Conservation (phyloP, 768 basidiomycete genomes). For the Naganishia vishniacii region DNA sequence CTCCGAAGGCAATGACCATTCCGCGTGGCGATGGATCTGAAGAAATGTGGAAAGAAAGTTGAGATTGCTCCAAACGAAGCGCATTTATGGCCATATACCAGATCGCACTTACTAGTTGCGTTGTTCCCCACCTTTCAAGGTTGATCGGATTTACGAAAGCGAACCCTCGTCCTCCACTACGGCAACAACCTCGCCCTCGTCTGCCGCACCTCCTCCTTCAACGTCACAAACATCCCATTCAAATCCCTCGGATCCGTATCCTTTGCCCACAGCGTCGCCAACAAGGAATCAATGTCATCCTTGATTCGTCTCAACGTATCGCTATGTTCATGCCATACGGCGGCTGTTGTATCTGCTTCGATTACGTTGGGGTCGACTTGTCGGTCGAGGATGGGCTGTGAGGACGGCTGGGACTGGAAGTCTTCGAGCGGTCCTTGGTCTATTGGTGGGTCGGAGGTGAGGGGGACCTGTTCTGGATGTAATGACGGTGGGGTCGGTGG, state of each 20-base stretch:
- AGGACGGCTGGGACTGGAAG: background rate
- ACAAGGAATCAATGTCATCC: background rate
- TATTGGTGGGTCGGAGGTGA: background rate
- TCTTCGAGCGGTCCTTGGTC: background rate
- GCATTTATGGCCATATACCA: too few relatives aligned
- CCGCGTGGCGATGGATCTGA: too few relatives aligned
- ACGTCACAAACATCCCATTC: background rate
- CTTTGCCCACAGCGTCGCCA: slow-evolving; percentile 10
- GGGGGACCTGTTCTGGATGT: background rate
- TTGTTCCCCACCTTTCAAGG: too few relatives aligned
- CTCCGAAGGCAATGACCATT: too few relatives aligned
- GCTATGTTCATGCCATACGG: background rate
- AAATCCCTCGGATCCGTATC: slow-evolving; percentile 7
- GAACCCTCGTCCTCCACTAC: too few relatives aligned
- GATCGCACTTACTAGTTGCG: too few relatives aligned
- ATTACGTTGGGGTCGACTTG: background rate
- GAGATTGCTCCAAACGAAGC: too few relatives aligned
- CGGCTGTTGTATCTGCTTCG: background rate
- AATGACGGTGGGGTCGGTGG: background rate
- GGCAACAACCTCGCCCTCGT: slow-evolving; percentile 5
- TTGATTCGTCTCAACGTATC: background rate
- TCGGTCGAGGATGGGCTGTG: background rate
- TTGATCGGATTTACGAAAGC: too few relatives aligned
- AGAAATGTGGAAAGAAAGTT: too few relatives aligned
- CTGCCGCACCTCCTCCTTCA: slow-evolving; percentile 16